Evolutionary conservation across 2,329 filamentous ascomycete species (phyloP).

Genomic region (Metarhizium rileyi): DNA sequence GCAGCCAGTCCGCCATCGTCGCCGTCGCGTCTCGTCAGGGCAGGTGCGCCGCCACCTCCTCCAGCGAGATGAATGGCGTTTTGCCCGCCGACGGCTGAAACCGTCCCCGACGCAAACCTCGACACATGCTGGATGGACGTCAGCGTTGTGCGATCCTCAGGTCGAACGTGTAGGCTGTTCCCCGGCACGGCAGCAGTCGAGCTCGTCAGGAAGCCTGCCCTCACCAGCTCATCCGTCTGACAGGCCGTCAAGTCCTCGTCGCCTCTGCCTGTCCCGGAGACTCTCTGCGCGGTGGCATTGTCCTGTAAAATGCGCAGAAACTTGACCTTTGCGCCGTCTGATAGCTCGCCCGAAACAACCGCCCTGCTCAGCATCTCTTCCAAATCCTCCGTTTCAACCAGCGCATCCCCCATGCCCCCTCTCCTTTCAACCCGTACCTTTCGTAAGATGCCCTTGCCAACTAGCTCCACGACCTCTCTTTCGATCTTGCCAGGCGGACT

Average conservation of each 20-base stretch:
- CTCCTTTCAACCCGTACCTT: conserved; percentile 54
- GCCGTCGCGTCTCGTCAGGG: neutral
- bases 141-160: conserved; percentile 45
- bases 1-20: conserved; percentile 7
- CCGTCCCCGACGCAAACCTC: conserved; percentile 55
- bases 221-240: conserved; percentile 49
- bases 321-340: conserved; percentile 33
- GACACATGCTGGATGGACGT: conserved; percentile 54
- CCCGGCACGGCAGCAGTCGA: conserved; percentile 20
- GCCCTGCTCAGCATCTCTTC: conserved; percentile 34
- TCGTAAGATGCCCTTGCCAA: conserved; percentile 45
- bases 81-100: conserved; percentile 60
- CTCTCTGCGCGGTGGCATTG: conserved; percentile 34
- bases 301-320: conserved; percentile 42
- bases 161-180: conserved; percentile 34
- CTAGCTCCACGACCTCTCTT: conserved; percentile 54
- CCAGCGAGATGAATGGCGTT: conserved; percentile 55
- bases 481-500: conserved; percentile 51
- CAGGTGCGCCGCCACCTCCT: conserved; percentile 34
- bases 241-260: conserved; percentile 25
- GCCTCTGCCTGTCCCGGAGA: conserved; percentile 11
- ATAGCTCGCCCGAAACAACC: conserved; percentile 17
- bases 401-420: conserved; percentile 52
- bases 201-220: conserved; percentile 57
- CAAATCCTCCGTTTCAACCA: conserved; percentile 50